These are phyloP conservation scores for Suillus lakei DNA, from an alignment of 768 basidiomycete species.

Conservation along the genomic window DNA sequence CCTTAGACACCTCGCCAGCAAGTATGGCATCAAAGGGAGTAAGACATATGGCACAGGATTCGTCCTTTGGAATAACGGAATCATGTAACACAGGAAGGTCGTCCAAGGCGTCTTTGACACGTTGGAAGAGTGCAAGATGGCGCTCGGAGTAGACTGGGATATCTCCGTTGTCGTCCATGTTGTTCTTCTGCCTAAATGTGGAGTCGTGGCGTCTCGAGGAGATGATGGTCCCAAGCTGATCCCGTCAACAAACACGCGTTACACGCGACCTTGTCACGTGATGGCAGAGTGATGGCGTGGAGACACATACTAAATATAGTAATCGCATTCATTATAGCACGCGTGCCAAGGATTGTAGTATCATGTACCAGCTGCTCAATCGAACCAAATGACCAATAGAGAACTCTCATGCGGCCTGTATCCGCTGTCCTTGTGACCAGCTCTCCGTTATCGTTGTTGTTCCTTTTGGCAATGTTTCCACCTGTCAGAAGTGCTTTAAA, in stretches of 20 bases:
- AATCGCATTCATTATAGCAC: background rate
- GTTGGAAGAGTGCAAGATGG: conserved; percentile 19
- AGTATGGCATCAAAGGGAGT: conserved; percentile 53
- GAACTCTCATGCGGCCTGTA: background rate
- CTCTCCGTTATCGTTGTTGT: background rate
- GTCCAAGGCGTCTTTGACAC: conserved; percentile 45
- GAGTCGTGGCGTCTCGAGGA: conserved; percentile 3
- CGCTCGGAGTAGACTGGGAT: conserved; percentile 21
- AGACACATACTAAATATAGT: background rate
- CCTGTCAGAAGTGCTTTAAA: background rate
- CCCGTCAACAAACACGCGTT: conserved; percentile 23
- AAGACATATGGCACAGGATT: conserved; percentile 72
- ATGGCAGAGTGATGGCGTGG: background rate
- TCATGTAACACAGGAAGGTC: conserved; percentile 47
- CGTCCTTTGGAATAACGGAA: conserved; percentile 48
- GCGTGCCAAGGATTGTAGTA: background rate
- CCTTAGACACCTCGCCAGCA: conserved; percentile 23
- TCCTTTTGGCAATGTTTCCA: background rate
- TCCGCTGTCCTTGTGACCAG: background rate
- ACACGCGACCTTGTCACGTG: conserved; percentile 14
- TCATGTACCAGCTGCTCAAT: background rate
- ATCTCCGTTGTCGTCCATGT: conserved; percentile 17
- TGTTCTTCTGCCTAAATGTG: background rate
- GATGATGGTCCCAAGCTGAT: conserved; percentile 9
- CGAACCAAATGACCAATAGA: background rate